Conservation (phyloP, 2,329 filamentous ascomycete genomes). For the Aspergillus sp. region DNA sequence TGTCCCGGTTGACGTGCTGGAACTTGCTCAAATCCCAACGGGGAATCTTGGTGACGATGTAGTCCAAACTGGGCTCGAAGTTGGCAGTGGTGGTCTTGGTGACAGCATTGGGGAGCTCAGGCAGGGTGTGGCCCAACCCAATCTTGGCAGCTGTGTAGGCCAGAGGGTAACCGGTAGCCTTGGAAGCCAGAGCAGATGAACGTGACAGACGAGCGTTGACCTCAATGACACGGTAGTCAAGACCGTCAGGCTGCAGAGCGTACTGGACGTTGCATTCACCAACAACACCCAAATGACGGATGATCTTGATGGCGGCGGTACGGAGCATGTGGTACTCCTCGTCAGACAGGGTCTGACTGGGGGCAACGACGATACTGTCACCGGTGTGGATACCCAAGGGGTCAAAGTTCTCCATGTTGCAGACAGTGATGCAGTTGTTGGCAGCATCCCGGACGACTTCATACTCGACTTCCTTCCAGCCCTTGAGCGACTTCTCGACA, state of each 20-base stretch:
- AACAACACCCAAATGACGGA: slow-evolving; percentile 91
- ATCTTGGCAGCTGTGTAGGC: slow-evolving; percentile 98
- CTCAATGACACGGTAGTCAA: slow-evolving; percentile 98
- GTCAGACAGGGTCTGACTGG: slow-evolving; percentile 91
- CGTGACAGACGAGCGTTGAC: slow-evolving; percentile 97
- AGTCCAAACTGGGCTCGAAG: slow-evolving; percentile 95
- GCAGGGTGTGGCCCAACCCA: slow-evolving; percentile 86
- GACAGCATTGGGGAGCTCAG: slow-evolving; percentile 92
- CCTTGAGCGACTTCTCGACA: slow-evolving; percentile 97
- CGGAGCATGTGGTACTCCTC: slow-evolving; percentile 99
- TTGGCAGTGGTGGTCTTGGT: slow-evolving; percentile 98
- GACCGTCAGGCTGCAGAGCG: slow-evolving; percentile 87
- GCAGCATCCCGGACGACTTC: slow-evolving; percentile 94
- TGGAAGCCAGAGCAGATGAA: slow-evolving; percentile 92
- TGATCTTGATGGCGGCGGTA: slow-evolving; percentile 94
- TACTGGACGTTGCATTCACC: slow-evolving; percentile 99
- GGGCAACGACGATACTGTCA: slow-evolving; percentile 96
- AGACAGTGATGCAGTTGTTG: slow-evolving; percentile 99
- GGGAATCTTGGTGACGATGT: slow-evolving; percentile 97
- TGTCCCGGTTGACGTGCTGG: slow-evolving; percentile 95
- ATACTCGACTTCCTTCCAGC: slow-evolving; percentile 99
- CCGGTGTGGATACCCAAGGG: slow-evolving; percentile 95
- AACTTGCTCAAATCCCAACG: slow-evolving; percentile 98
- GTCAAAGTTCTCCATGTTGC: slow-evolving; percentile 99
- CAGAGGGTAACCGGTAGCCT: slow-evolving; percentile 93